Percentiles rank a stretch among this genome's conserved stretches.
Evolutionary conservation across 345 rosid species (phyloP).

Genomic region (Eutrema japonicum): DNA sequence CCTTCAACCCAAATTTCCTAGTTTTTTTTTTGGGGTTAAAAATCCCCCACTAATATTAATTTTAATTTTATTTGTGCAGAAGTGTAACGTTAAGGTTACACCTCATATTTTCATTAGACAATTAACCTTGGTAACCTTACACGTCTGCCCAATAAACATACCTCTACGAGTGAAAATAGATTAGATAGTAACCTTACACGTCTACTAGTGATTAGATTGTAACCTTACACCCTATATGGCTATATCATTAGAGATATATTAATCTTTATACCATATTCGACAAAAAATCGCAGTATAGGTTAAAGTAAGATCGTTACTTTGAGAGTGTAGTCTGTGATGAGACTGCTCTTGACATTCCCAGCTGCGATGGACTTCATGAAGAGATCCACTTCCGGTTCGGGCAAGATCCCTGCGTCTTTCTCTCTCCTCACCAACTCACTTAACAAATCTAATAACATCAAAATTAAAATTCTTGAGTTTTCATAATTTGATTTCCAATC

Average conservation of each 20-base stretch:
- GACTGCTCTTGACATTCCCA: conserved; percentile 72
- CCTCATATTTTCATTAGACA: no score
- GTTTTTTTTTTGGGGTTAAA: not conserved
- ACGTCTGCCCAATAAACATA: no score
- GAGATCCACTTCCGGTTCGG: conserved; percentile 85
- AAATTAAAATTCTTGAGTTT: not conserved
- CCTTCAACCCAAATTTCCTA: not conserved
- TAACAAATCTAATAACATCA: conserved; percentile 56
- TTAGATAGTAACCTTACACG: no score
- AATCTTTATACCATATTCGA: not conserved
- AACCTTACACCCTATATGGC: conserved; percentile 41
- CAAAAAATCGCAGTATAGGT: conserved; percentile 3
- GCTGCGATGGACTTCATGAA: conserved; percentile 95
- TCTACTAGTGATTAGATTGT: not conserved
- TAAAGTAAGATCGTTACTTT: conserved; percentile 53
- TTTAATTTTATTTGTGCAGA: no score
- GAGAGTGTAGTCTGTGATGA: conserved; percentile 87
- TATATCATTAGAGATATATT: not conserved
- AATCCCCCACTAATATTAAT: no score
- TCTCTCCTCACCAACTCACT: conserved; percentile 81
- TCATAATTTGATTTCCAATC: conserved; percentile 4
- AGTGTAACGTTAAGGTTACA: no score
- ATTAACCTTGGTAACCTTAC: no score
- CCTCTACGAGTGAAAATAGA: no score
- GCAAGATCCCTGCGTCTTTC: conserved; percentile 73